phyloP scores from a whole-genome alignment of 2,329 filamentous ascomycete species.

The Cladosporium austrohemisphaericum region DNA sequence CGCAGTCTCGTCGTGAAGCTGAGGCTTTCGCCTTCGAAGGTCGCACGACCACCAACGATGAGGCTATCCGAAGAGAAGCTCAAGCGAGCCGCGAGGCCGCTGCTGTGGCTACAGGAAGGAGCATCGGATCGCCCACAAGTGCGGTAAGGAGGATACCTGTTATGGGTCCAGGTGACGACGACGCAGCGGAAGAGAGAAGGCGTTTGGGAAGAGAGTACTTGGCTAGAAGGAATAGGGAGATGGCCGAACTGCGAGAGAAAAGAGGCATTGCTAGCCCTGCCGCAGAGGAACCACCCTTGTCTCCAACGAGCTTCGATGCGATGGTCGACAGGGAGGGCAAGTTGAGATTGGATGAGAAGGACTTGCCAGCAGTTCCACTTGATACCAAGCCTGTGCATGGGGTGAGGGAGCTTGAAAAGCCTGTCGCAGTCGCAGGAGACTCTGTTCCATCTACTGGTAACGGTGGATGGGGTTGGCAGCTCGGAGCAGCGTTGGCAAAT shows the following conservation, averaged over 20 bases:
- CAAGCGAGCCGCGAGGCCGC: conserved; percentile 31
- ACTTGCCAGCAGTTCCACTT: background rate
- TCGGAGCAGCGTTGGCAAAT: conserved; percentile 41
- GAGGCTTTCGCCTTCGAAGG: conserved; percentile 38
- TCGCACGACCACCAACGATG: conserved; percentile 30
- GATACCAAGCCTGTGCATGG: conserved; percentile 13
- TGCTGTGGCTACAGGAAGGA: conserved; percentile 34
- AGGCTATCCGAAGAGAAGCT: conserved; percentile 28
- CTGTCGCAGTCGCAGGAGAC: conserved; percentile 14
- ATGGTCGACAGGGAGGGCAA: conserved; percentile 32
- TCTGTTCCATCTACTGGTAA: conserved; percentile 19
- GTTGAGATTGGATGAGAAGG: conserved; percentile 20
- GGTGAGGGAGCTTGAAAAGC: conserved; percentile 24
- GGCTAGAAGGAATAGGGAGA: conserved; percentile 32
- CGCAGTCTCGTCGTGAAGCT: conserved; percentile 36
- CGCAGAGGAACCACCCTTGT: conserved; percentile 12
- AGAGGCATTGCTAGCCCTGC: conserved; percentile 22
- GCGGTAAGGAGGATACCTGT: conserved; percentile 30
- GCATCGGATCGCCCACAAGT: conserved; percentile 19
- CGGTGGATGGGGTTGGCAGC: conserved; percentile 35
- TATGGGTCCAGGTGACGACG: conserved; percentile 27
- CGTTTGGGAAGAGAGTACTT: conserved; percentile 36
- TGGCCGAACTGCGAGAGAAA: conserved; percentile 32
- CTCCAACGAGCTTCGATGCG: conserved; percentile 29
- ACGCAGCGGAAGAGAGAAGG: conserved; percentile 33